These are phyloP conservation scores for Gossypium aridum DNA, from an alignment of 441 rosid species.

Conservation along the genomic window DNA sequence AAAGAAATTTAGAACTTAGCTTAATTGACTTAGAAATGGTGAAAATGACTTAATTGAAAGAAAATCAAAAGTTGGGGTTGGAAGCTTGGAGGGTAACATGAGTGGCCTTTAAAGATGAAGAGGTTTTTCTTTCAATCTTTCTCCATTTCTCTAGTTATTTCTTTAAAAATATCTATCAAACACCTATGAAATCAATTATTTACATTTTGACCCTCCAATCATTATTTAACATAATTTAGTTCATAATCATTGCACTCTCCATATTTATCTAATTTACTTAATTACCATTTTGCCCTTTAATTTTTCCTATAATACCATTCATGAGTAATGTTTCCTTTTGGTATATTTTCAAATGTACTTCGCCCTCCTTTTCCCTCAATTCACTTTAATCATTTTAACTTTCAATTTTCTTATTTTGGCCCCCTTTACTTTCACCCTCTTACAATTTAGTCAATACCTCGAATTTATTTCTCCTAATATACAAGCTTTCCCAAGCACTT, in stretches of 20 bases:
- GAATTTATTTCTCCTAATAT: not conserved
- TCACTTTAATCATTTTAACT: not conserved
- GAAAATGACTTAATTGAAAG: not conserved
- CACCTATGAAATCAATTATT: not conserved
- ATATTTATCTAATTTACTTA: not conserved
- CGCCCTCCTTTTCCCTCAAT: not conserved
- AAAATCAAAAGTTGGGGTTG: not conserved
- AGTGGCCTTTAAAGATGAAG: not conserved
- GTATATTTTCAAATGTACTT: not conserved
- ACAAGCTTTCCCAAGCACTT: not conserved
- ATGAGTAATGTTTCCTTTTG: not conserved
- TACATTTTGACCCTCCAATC: not conserved
- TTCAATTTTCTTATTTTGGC: not conserved
- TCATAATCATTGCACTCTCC: not conserved
- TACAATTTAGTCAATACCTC: not conserved
- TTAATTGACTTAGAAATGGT: not conserved
- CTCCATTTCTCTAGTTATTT: not conserved
- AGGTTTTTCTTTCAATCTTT: not conserved
- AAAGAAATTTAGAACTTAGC: not conserved
- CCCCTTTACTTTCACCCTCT: not conserved
- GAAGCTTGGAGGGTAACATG: not conserved
- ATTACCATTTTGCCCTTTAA: not conserved
- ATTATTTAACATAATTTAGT: not conserved
- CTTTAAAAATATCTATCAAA: not conserved
- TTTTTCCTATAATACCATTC: not conserved